Conservation (phyloP, 305 asterid genomes). For the Euphrasia arctica region DNA sequence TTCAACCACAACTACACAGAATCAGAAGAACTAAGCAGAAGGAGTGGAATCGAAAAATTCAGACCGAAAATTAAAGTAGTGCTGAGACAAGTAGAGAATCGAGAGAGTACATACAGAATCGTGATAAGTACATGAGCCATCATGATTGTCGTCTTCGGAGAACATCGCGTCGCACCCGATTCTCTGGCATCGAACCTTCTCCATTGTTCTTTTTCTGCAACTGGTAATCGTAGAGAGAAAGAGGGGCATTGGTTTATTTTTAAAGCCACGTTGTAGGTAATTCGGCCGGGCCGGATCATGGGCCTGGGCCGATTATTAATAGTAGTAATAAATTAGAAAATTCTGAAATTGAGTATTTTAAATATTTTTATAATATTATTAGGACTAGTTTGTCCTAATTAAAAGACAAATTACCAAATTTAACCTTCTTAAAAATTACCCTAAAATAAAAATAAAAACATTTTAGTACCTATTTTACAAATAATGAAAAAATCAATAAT, state of each 20-base stretch:
- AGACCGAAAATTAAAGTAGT: conserved; percentile 12
- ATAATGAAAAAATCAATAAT: too few relatives aligned
- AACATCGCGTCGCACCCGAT: conserved; percentile 82
- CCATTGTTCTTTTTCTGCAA: conserved; percentile 38
- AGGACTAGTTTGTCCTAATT: too few relatives aligned
- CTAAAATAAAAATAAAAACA: too few relatives aligned
- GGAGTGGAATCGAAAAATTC: not conserved
- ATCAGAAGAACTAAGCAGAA: not conserved
- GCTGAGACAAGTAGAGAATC: not conserved
- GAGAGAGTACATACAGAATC: conserved; percentile 50
- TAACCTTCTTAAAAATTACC: too few relatives aligned
- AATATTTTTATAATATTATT: too few relatives aligned
- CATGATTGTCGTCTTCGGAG: conserved; percentile 68
- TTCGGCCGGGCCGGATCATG: not conserved
- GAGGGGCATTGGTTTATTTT: not conserved
- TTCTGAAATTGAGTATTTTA: too few relatives aligned
- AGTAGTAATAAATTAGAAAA: too few relatives aligned
- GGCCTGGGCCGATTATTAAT: too few relatives aligned
- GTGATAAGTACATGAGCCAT: conserved; percentile 74
- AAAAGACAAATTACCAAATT: too few relatives aligned
- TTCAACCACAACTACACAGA: not conserved
- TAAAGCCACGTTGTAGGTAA: not conserved
- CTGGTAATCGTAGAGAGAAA: not conserved
- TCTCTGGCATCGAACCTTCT: conserved; percentile 85
- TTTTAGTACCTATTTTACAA: too few relatives aligned